Percentiles rank a stretch among this genome's conserved stretches.
Evolutionary conservation across 768 basidiomycete genomes (phyloP).

Genomic region (Tephrocybe sp.): DNA sequence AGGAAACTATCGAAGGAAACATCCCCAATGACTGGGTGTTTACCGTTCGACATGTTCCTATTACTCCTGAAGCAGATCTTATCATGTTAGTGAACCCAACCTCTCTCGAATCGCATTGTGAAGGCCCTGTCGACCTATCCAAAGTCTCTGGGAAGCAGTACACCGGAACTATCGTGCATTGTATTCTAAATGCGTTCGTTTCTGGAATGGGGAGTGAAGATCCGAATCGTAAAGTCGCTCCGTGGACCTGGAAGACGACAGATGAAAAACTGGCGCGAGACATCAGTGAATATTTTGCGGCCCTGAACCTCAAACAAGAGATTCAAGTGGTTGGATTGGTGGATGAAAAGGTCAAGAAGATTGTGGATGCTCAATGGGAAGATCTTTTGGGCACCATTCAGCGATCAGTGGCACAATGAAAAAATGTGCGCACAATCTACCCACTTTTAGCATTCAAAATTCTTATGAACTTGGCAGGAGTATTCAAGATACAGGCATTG

Average conservation of each 20-base stretch:
- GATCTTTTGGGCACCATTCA: slow-evolving; percentile 11
- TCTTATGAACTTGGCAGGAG: no score
- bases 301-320: slow-evolving; percentile 3
- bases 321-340: not conserved
- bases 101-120: slow-evolving; percentile 11
- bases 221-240: not conserved
- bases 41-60: slow-evolving; percentile 12
- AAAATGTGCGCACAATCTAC: not conserved
- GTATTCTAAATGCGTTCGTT: slow-evolving; percentile 5
- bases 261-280: slow-evolving; percentile 6
- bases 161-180: not conserved
- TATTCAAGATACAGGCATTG: no score
- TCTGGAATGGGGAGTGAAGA: slow-evolving; percentile 4
- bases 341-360: slow-evolving; percentile 2
- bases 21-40: slow-evolving; percentile 13
- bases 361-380: slow-evolving; percentile 11
- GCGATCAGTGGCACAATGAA: slow-evolving; percentile 10
- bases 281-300: not conserved
- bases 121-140: slow-evolving; percentile 12
- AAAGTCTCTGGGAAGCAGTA: not conserved
- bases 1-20: not conserved
- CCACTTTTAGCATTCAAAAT: not conserved
- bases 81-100: slow-evolving; percentile 14
- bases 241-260: slow-evolving; percentile 12
- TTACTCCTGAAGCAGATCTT: slow-evolving; percentile 10